Evolutionary conservation across 306 rosid genomes (phyloP).

Genomic region (Hippophae tibetana): DNA sequence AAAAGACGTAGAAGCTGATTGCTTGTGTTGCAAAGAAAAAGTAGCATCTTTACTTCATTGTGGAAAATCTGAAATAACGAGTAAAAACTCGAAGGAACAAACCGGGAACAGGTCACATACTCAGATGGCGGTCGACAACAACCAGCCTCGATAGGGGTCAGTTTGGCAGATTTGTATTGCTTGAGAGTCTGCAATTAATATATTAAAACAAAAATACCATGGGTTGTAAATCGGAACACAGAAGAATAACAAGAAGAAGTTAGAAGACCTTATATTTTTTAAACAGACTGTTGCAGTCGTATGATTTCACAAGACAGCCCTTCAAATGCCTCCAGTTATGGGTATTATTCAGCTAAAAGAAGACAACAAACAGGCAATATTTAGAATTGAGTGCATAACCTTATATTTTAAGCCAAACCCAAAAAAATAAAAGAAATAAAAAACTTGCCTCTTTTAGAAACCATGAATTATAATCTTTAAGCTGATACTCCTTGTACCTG

Average conservation of each 20-base stretch:
- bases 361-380: neutral
- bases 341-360: slow-evolving; percentile 68
- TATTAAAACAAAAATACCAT: slow-evolving; percentile 1
- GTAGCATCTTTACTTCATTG: neutral
- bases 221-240: slow-evolving; percentile 2
- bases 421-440: slow-evolving; percentile 1
- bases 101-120: slow-evolving; percentile 40
- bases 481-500: slow-evolving; percentile 93
- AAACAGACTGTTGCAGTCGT: slow-evolving; percentile 63
- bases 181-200: slow-evolving; percentile 49
- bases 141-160: slow-evolving; percentile 81
- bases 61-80: slow-evolving; percentile 7
- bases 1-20: neutral
- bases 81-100: slow-evolving; percentile 1
- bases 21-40: neutral
- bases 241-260: slow-evolving; percentile 7
- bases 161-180: slow-evolving; percentile 62
- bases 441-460: slow-evolving; percentile 67
- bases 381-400: slow-evolving; percentile 13
- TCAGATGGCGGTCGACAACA: slow-evolving; percentile 91
- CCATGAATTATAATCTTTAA: slow-evolving; percentile 88
- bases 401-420: slow-evolving; percentile 3
- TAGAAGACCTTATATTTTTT: slow-evolving; percentile 63
- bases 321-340: slow-evolving; percentile 67
- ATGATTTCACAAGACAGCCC: slow-evolving; percentile 77